These are phyloP conservation scores for Trichoderma sp. DNA, from an alignment of 2,329 filamentous ascomycete genomes.

Conservation along the genomic window DNA sequence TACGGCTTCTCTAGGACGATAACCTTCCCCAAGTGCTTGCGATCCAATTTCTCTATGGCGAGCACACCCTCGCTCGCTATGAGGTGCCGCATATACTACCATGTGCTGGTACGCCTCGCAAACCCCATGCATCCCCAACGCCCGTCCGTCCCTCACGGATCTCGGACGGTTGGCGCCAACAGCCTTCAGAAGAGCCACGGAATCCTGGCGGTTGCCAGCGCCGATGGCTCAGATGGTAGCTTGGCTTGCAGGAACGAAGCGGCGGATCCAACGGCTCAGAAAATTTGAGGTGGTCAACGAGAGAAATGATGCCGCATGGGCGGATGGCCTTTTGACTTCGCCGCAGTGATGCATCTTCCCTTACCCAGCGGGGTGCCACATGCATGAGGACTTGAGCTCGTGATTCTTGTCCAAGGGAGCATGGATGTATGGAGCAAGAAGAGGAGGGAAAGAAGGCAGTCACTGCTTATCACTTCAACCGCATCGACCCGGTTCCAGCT, in stretches of 20 bases:
- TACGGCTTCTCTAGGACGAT: neutral
- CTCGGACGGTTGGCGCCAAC: neutral
- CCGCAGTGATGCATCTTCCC: neutral
- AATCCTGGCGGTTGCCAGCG: conserved; percentile 1
- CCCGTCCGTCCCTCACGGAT: neutral
- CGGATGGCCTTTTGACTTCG: neutral
- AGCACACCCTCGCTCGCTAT: neutral
- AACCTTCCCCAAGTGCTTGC: neutral
- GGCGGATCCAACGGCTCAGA: neutral
- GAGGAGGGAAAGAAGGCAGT: neutral
- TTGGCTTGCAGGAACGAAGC: conserved; percentile 3
- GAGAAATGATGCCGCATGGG: neutral
- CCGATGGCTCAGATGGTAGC: neutral
- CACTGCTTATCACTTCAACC: neutral
- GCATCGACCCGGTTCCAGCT: neutral
- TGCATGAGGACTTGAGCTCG: neutral
- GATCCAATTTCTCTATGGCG: neutral
- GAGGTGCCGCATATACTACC: neutral
- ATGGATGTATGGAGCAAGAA: neutral
- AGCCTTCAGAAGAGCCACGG: neutral
- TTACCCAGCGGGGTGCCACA: neutral
- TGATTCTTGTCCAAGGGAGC: neutral
- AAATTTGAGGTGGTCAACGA: conserved; percentile 1
- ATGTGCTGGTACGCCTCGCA: neutral
- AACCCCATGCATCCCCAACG: neutral